Percentiles rank a stretch among this genome's conserved stretches.
Conservation (phyloP, 805 yeast genomes). For the Scheffersomyces stipitis region DNA sequence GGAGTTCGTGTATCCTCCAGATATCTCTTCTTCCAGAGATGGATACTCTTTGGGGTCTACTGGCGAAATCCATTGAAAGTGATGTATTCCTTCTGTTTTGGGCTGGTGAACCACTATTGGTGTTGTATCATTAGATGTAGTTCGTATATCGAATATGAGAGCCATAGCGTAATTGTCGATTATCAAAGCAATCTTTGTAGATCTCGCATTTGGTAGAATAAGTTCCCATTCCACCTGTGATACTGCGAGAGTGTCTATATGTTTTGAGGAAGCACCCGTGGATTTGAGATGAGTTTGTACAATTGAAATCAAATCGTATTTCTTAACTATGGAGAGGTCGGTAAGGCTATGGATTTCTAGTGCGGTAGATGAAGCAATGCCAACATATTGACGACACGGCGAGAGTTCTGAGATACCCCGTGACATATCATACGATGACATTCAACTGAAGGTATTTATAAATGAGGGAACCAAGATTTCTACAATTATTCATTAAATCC, state of each 20-base stretch:
- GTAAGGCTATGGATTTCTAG: conserved; percentile 7
- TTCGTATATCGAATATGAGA: conserved; percentile 23
- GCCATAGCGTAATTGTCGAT: conserved; percentile 17
- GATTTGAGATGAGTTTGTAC: conserved; percentile 1
- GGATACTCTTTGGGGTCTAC: conserved; percentile 2
- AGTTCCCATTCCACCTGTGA: conserved; percentile 25
- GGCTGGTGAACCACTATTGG: conserved; percentile 35
- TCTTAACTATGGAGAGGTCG: conserved; percentile 4
- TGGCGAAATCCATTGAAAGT: conserved; percentile 36
- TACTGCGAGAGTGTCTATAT: background rate
- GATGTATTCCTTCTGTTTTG: conserved; percentile 26
- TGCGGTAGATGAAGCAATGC: conserved; percentile 7
- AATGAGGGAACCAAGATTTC: too few relatives aligned
- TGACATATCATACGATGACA: too few relatives aligned
- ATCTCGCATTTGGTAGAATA: conserved; percentile 3
- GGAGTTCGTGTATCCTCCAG: conserved; percentile 32
- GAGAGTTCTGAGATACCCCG: conserved; percentile 11
- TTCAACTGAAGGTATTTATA: too few relatives aligned
- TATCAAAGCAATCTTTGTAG: conserved; percentile 33
- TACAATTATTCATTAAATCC: too few relatives aligned
- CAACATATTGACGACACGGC: conserved; percentile 20
- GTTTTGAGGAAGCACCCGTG: background rate
- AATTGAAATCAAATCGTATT: conserved; percentile 6
- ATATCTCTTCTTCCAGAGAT: conserved; percentile 5
- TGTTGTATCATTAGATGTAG: conserved; percentile 5